phyloP scores from a whole-genome alignment of 1,139 yeast species.

The Hyphopichia burtonii region DNA sequence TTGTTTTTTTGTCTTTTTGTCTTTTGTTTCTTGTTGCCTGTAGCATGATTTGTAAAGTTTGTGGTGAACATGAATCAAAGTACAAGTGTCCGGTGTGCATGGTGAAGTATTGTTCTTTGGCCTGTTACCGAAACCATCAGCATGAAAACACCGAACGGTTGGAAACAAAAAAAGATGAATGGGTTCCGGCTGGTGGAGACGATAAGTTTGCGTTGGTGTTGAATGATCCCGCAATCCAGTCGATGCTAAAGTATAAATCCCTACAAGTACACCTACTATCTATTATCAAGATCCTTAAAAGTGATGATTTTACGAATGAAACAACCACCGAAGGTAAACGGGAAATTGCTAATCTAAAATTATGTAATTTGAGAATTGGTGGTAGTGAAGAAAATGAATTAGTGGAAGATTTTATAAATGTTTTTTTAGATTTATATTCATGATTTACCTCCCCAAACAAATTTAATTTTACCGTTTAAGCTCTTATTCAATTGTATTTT shows the following conservation, averaged over 20 bases:
- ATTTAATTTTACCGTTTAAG: slow-evolving; percentile 25
- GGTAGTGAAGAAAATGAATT: slow-evolving; percentile 65
- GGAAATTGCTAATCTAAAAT: slow-evolving; percentile 58
- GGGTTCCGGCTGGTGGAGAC: not conserved
- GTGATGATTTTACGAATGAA: slow-evolving; percentile 46
- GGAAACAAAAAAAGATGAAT: not conserved
- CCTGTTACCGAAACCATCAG: slow-evolving; percentile 55
- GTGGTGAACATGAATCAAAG: slow-evolving; percentile 39
- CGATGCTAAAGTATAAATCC: slow-evolving; percentile 46
- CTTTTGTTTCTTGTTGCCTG: too few species aligned
- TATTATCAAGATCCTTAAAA: slow-evolving; percentile 44
- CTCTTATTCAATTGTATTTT: slow-evolving; percentile 19
- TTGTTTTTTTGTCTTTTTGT: not conserved
- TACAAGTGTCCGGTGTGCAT: slow-evolving; percentile 65
- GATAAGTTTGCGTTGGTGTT: slow-evolving; percentile 15
- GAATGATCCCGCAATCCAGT: slow-evolving; percentile 37
- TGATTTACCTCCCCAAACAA: slow-evolving; percentile 33
- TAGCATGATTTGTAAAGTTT: slow-evolving; percentile 43
- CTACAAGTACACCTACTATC: slow-evolving; percentile 54
- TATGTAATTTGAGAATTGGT: slow-evolving; percentile 57
- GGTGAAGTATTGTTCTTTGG: slow-evolving; percentile 49
- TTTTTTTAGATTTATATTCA: slow-evolving; percentile 10
- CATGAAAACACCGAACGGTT: slow-evolving; percentile 17
- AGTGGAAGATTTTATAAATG: slow-evolving; percentile 57
- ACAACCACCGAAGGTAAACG: slow-evolving; percentile 47